These are phyloP conservation scores for Panicum miliaceum DNA, from an alignment of 176 grass and related monocot genomes.

Conservation along the genomic window DNA sequence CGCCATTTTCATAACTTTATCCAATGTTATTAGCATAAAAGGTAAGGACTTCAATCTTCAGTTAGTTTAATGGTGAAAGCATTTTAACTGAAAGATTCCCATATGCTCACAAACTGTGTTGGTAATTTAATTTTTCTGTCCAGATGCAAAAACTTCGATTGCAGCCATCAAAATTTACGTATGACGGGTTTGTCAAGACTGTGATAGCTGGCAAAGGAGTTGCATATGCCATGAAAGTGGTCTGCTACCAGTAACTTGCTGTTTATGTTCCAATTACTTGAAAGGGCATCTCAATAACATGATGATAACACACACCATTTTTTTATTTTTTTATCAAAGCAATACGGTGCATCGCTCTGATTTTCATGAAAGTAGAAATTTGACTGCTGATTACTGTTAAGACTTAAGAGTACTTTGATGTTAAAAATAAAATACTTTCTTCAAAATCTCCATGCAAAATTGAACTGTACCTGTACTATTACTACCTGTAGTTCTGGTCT, in stretches of 20 bases:
- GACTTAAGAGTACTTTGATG: neutral
- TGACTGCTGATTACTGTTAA: neutral
- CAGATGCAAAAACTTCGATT: conserved; percentile 83
- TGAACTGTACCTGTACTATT: conserved; percentile 34
- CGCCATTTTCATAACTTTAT: neutral
- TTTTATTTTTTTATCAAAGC: conserved; percentile 5
- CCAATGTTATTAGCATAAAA: conserved; percentile 10
- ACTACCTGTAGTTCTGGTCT: neutral
- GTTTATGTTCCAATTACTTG: conserved; percentile 33
- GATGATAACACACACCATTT: neutral
- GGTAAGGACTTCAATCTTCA: neutral
- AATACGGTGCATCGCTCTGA: neutral
- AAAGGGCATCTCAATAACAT: conserved; percentile 27
- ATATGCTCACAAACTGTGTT: conserved; percentile 6
- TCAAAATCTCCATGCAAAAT: neutral
- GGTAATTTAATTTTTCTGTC: conserved; percentile 44
- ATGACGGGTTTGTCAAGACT: conserved; percentile 78
- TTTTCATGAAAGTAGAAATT: conserved; percentile 26
- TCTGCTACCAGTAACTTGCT: conserved; percentile 48
- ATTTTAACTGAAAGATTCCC: conserved; percentile 22
- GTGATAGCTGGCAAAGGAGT: conserved; percentile 62
- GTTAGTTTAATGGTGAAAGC: neutral
- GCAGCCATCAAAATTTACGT: conserved; percentile 65
- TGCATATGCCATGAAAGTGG: conserved; percentile 70
- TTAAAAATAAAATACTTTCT: neutral